Percentiles rank a stretch among this genome's conserved stretches.
Evolutionary conservation across 768 basidiomycete genomes (phyloP).

Genomic region (Cystofilobasidium macerans): DNA sequence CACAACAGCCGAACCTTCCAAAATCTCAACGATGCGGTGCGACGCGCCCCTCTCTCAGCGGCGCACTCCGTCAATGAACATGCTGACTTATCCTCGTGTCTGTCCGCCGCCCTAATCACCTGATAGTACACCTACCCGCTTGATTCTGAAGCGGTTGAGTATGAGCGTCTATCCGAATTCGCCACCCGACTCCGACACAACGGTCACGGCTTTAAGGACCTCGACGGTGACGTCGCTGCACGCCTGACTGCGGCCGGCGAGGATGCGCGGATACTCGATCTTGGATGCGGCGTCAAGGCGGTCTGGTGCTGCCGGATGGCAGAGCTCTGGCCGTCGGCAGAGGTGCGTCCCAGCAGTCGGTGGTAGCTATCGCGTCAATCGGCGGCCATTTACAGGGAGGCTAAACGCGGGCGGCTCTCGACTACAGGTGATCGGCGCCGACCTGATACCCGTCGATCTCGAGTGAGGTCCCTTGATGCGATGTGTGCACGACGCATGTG

Average conservation of each 20-base stretch:
- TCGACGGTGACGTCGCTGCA: not conserved
- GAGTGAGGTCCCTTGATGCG: not conserved
- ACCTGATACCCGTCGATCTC: not conserved
- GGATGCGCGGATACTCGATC: not conserved
- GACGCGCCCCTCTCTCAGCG: too few species aligned
- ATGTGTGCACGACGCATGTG: too few species aligned
- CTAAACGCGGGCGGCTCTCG: not conserved
- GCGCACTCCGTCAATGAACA: too few species aligned
- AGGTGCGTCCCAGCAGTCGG: too few species aligned
- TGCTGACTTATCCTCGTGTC: too few species aligned
- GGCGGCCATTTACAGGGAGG: too few species aligned
- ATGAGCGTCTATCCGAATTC: not conserved
- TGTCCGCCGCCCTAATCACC: too few species aligned
- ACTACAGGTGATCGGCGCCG: not conserved
- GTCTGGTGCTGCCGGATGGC: constrained; percentile 3
- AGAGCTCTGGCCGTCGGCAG: not conserved
- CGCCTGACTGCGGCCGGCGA: not conserved
- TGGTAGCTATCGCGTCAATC: too few species aligned
- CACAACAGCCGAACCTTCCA: not conserved
- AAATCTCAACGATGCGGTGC: not conserved
- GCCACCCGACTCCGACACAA: not conserved
- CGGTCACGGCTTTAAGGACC: not conserved
- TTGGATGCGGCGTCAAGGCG: not conserved
- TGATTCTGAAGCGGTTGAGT: not conserved
- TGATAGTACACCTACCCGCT: constrained; percentile 1